These are phyloP conservation scores for Pseudocercospora fuligena DNA, from an alignment of 2,329 filamentous ascomycete species.

Conservation along the genomic window DNA sequence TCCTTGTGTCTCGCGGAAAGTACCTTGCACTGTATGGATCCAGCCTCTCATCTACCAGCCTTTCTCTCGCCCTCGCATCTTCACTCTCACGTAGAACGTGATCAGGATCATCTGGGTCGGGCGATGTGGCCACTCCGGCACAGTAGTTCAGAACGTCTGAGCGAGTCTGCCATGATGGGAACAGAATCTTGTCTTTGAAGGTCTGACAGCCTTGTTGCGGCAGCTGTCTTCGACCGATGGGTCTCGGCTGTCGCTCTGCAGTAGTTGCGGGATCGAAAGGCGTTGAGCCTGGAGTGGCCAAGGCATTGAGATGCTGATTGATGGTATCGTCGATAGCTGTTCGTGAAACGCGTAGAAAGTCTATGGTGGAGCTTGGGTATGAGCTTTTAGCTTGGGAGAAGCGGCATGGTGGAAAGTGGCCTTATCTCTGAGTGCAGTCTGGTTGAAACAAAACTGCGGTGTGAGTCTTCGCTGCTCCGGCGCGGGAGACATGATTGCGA, in stretches of 20 bases:
- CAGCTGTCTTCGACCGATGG: constrained; percentile 58
- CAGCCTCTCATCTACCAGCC: constrained; percentile 81
- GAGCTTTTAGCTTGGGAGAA: constrained; percentile 36
- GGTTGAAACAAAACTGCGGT: constrained; percentile 58
- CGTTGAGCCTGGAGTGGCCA: constrained; percentile 72
- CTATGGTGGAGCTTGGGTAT: constrained; percentile 55
- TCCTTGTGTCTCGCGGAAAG: constrained; percentile 78
- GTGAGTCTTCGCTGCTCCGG: constrained; percentile 48
- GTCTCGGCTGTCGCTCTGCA: constrained; percentile 61
- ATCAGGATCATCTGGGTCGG: constrained; percentile 86
- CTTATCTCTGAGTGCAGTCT: constrained; percentile 55
- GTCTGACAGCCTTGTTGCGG: constrained; percentile 65
- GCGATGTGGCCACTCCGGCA: constrained; percentile 80
- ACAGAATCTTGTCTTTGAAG: constrained; percentile 80
- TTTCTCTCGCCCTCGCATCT: constrained; percentile 70
- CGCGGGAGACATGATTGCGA: constrained; percentile 46
- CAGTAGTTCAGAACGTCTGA: constrained; percentile 89
- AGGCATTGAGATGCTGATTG: constrained; percentile 86
- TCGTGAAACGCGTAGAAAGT: constrained; percentile 88
- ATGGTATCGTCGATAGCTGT: constrained; percentile 90
- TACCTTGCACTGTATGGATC: constrained; percentile 90
- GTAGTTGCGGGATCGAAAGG: constrained; percentile 84
- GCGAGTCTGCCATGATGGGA: constrained; percentile 84
- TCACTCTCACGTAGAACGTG: constrained; percentile 71
- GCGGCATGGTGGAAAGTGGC: background rate